Evolutionary conservation across 192 early-diverging fungal species (phyloP), one percentile per base, ranked within the genome.

Genomic region (Geranomyces michiganensis): DNA sequence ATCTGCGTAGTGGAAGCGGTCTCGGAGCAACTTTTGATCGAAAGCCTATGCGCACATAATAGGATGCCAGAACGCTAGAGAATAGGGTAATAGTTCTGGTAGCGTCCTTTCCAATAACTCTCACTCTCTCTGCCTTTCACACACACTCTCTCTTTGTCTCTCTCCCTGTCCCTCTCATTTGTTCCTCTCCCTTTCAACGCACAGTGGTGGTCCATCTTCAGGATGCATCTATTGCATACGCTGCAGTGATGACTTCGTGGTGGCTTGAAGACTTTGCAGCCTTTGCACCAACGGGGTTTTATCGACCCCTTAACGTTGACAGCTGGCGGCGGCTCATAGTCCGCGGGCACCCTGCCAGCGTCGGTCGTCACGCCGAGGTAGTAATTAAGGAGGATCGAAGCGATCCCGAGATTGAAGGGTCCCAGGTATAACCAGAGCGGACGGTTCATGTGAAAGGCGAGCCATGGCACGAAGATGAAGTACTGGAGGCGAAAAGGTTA

Each of bases 371-470:
- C 88, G 13, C 92, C 90, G 27, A 93, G 79, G 62, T 84, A 90
- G 77, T 97, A 99, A 81, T 97, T 96, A 80, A 90, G 82, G 78
- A 87, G 91, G n/a, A 96, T 87, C 41, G 90, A 82, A 31, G 88
- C 76, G 26, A 93, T 84, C 53, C 85, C 80, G 41, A 91, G 59
- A 78, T 99, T 93, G 83, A 96, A 94, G 5, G 90, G 89, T 12
- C 81, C 81, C 13, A 79, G 69, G 43, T 89, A 84, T 14, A 90
- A 59, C 19, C 43, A 63, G n/a, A 56, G 48, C 43, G 31, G 61
- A 19, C 61, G 32, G 1, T 74, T 48, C 1, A 24, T 48, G 53
- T 71, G 49, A 58, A 72, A 83, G 14, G 62, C 43, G 24, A 86
- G 76, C 81, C 81, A 86, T 19, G 73, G 77, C 6, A 56, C 21